Evolutionary conservation across 352 stramenopile genomes (phyloP).

Genomic region (Phytophthora rubi): DNA sequence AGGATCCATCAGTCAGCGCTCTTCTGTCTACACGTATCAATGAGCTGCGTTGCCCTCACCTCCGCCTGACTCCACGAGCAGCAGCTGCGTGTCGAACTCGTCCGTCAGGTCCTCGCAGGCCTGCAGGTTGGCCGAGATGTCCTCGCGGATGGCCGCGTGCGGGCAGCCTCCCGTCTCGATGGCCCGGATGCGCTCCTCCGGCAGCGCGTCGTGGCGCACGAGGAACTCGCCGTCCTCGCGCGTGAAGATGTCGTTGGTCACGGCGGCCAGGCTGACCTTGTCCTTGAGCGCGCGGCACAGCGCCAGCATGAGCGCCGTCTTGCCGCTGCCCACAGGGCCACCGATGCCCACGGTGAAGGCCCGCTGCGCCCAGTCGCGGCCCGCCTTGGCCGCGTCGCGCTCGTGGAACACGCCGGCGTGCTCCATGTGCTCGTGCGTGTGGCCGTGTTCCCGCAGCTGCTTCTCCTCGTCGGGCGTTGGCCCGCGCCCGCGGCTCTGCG

Average conservation of each 20-base stretch:
- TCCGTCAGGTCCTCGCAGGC: conserved; percentile 96
- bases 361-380: conserved; percentile 83
- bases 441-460: conserved; percentile 83
- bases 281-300: conserved; percentile 91
- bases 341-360: conserved; percentile 97
- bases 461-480: conserved; percentile 79
- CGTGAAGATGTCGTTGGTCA: conserved; percentile 99
- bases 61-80: conserved; percentile 92
- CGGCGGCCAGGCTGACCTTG: conserved; percentile 79
- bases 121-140: conserved; percentile 97
- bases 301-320: conserved; percentile 95
- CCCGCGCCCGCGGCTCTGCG: conserved; percentile 54
- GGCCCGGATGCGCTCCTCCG: conserved; percentile 90
- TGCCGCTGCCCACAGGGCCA: conserved; percentile 95
- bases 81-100: conserved; percentile 83
- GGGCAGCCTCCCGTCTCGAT: conserved; percentile 98
- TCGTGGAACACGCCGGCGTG: conserved; percentile 76
- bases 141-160: conserved; percentile 97
- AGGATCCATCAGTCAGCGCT: neutral
- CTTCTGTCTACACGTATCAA: too few species aligned
- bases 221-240: conserved; percentile 99
- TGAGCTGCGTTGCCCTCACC: conserved; percentile 35
- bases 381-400: conserved; percentile 56
- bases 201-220: conserved; percentile 92
- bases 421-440: conserved; percentile 91